Evolutionary conservation across 2,329 filamentous ascomycete genomes (phyloP).

Genomic region (Dactylellina leptospora): DNA sequence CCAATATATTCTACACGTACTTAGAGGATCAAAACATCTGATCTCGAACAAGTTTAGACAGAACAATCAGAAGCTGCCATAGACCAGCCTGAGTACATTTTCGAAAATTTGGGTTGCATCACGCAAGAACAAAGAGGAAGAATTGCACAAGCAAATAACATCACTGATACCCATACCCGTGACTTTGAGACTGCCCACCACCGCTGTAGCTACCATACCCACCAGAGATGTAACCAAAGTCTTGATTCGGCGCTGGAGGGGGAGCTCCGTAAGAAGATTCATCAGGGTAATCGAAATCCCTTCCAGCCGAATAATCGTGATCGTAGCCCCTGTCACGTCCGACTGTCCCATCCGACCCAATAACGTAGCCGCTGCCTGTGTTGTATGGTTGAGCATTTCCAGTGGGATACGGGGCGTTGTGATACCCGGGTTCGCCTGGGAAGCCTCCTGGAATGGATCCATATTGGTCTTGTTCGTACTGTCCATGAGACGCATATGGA

Average conservation of each 20-base stretch:
- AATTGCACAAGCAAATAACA: not conserved
- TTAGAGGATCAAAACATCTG: too few relatives aligned
- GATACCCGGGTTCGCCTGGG: conserved; percentile 16
- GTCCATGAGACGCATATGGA: not conserved
- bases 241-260: conserved; percentile 25
- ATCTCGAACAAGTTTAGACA: too few relatives aligned
- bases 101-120: not conserved
- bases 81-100: too few relatives aligned
- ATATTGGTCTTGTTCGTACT: conserved; percentile 21
- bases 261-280: conserved; percentile 42
- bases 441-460: conserved; percentile 23
- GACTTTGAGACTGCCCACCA: conserved; percentile 12
- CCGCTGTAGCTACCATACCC: conserved; percentile 42
- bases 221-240: conserved; percentile 46
- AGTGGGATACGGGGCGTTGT: conserved; percentile 38
- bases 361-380: conserved; percentile 44
- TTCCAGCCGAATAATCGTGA: conserved; percentile 28
- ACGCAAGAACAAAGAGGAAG: not conserved
- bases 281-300: conserved; percentile 34
- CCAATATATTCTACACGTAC: too few relatives aligned
- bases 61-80: too few relatives aligned
- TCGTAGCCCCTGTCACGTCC: conserved; percentile 50
- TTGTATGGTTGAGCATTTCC: conserved; percentile 37
- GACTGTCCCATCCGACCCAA: conserved; percentile 42
- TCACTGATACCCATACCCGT: conserved; percentile 14